Evolutionary conservation across 768 basidiomycete genomes (phyloP).

Genomic region (Rhizopogon roseolus): DNA sequence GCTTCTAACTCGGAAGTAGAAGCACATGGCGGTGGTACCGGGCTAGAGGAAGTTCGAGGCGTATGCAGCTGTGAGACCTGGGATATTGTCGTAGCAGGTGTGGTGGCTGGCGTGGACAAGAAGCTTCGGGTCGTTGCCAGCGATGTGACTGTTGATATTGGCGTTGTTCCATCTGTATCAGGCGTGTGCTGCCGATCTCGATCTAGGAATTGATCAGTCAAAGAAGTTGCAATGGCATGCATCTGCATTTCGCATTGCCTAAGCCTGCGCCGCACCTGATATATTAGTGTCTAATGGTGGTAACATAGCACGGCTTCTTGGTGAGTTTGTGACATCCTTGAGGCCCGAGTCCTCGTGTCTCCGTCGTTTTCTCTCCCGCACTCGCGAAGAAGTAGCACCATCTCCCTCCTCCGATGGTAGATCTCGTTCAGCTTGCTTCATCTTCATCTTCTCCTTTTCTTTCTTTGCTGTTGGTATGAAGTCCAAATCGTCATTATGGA

Average conservation of each 20-base stretch:
- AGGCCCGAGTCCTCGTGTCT: conserved; percentile 35
- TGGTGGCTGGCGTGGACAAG: conserved; percentile 38
- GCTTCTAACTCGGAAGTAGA: conserved; percentile 29
- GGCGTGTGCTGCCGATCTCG: conserved; percentile 32
- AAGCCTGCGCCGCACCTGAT: conserved; percentile 26
- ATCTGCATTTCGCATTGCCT: neutral
- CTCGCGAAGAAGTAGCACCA: conserved; percentile 16
- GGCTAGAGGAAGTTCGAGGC: conserved; percentile 46
- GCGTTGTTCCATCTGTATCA: conserved; percentile 28
- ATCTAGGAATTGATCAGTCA: conserved; percentile 21
- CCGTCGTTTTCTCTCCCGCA: conserved; percentile 38
- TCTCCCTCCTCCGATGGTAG: conserved; percentile 17
- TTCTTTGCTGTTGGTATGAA: conserved; percentile 30
- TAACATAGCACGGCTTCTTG: conserved; percentile 31
- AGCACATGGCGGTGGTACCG: conserved; percentile 31
- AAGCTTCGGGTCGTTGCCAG: conserved; percentile 33
- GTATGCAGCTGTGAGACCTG: conserved; percentile 39
- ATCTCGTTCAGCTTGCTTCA: conserved; percentile 15
- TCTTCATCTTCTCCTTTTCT: conserved; percentile 35
- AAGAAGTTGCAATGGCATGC: neutral
- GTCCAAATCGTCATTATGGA: conserved; percentile 16
- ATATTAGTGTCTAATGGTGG: conserved; percentile 31
- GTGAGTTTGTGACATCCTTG: conserved; percentile 64
- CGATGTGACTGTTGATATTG: conserved; percentile 31
- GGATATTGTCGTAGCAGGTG: conserved; percentile 29